Evolutionary conservation across 768 basidiomycete species (phyloP), one percentile per base, ranked within the genome.

Genomic region (Astraeus odoratus): DNA sequence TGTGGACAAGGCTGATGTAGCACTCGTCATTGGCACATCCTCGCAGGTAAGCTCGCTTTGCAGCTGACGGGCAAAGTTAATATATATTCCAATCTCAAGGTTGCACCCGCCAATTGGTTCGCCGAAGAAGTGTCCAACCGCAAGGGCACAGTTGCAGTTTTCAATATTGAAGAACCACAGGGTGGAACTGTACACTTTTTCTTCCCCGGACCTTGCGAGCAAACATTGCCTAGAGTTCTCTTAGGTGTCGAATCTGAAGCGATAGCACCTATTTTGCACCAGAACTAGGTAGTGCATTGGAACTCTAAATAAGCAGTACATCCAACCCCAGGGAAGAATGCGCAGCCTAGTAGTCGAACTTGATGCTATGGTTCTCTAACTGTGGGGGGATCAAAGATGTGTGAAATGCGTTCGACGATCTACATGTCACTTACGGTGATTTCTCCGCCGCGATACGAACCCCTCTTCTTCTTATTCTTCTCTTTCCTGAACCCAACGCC

Each of bases 391-490:
- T 38, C 47, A 43, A 18, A 40, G 22, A 48, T 18, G 34, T 25
- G 24, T 43, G 25, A 49, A 42, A 24, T 22, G 18, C 13, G 47
- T 24, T 27, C 42, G 15, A 20, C n/a, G 33, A 37, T 5, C 4
- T 19, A 52, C 23, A 15, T 13, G 19, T 15, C 5, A 64, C 77
- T 61, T 52, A 94, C 91, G 39, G 93, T 95, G 49, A 99, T 99
- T 59, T 94, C 89, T 31, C 95, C 95, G 10, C 95, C 93, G 36
- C 79, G 78, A 66, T 97, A 97, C 49, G 85, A 91, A 3, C 93
- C 95, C 55, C 87, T 73, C 70, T 99, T 99, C 71, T 98, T 98
- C 79, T 98, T 99, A 70, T 96, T 97, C 69, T 99, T 99, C 74
- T 96, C 95, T 67, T 98, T 99, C 44, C 92, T 77, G 73, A 99